These are phyloP conservation scores for Phlyctochytrium planicorne DNA, from an alignment of 192 early-diverging fungal species.

Conservation along the genomic window DNA sequence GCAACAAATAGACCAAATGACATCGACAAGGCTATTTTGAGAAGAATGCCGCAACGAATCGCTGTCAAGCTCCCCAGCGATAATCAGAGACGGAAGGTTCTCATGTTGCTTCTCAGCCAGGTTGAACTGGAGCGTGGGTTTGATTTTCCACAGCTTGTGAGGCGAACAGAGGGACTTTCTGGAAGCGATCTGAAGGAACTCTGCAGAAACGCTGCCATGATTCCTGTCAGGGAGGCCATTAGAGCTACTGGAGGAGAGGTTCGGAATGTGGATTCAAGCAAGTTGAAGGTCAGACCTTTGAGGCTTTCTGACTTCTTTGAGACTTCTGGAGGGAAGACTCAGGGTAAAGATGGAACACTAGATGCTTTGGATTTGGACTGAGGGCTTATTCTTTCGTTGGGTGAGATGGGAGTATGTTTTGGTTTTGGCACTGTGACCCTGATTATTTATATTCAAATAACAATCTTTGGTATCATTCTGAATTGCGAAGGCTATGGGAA, in stretches of 20 bases:
- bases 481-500: too few species aligned
- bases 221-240: slow-evolving; percentile 74
- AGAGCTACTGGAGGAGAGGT: slow-evolving; percentile 4
- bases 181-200: slow-evolving; percentile 97
- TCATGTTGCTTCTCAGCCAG: slow-evolving; percentile 69
- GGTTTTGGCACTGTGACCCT: too few species aligned
- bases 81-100: slow-evolving; percentile 81
- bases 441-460: too few species aligned
- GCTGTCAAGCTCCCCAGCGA: slow-evolving; percentile 79
- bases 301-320: slow-evolving; percentile 35
- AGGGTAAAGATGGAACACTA: not conserved
- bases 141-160: slow-evolving; percentile 71
- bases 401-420: too few species aligned
- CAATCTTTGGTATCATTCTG: too few species aligned
- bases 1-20: slow-evolving; percentile 98
- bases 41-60: slow-evolving; percentile 97
- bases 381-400: too few species aligned
- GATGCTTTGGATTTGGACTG: slow-evolving; percentile 1
- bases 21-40: slow-evolving; percentile 93
- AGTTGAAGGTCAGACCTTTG: slow-evolving; percentile 35
- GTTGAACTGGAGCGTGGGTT: slow-evolving; percentile 61
- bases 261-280: slow-evolving; percentile 11
- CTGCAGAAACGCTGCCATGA: slow-evolving; percentile 94
- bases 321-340: not conserved
- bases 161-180: slow-evolving; percentile 76